Percentiles rank a stretch among this genome's conserved stretches.
phyloP scores from a whole-genome alignment of 306 rosid genomes.

The Delonix regia region DNA sequence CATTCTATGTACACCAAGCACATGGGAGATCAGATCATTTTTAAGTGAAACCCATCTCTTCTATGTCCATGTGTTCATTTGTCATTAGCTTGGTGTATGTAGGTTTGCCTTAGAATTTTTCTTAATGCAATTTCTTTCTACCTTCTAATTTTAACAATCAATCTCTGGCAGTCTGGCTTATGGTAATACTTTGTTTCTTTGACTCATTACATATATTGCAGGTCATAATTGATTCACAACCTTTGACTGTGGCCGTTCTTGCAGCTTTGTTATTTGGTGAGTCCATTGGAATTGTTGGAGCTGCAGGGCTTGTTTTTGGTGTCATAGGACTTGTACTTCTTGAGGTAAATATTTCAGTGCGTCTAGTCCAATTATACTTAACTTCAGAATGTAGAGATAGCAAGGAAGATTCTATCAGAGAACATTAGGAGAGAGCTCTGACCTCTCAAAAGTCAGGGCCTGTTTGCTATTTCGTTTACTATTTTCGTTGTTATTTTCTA shows the following conservation, averaged over 20 bases:
- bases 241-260: slow-evolving; percentile 92
- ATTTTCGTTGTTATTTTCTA: too few relatives aligned
- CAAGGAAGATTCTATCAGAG: too few relatives aligned
- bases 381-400: not conserved
- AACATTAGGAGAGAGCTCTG: too few relatives aligned
- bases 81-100: not conserved
- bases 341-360: slow-evolving; percentile 61
- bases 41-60: not conserved
- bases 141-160: not conserved
- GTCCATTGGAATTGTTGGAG: slow-evolving; percentile 87
- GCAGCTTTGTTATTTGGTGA: slow-evolving; percentile 89
- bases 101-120: not conserved
- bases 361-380: not conserved
- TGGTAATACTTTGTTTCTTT: slow-evolving; percentile 24
- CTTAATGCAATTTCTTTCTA: not conserved
- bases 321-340: slow-evolving; percentile 85
- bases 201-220: slow-evolving; percentile 40
- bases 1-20: not conserved
- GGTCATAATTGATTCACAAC: slow-evolving; percentile 98
- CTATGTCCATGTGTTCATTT: not conserved
- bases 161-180: not conserved
- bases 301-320: slow-evolving; percentile 86
- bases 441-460: too few relatives aligned
- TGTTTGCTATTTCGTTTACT: too few relatives aligned
- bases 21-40: not conserved